Percentiles rank a stretch among this genome's conserved stretches.
These are phyloP conservation scores for Psidium friedrichsthalianum DNA, from an alignment of 345 rosid genomes.

Conservation along the genomic window DNA sequence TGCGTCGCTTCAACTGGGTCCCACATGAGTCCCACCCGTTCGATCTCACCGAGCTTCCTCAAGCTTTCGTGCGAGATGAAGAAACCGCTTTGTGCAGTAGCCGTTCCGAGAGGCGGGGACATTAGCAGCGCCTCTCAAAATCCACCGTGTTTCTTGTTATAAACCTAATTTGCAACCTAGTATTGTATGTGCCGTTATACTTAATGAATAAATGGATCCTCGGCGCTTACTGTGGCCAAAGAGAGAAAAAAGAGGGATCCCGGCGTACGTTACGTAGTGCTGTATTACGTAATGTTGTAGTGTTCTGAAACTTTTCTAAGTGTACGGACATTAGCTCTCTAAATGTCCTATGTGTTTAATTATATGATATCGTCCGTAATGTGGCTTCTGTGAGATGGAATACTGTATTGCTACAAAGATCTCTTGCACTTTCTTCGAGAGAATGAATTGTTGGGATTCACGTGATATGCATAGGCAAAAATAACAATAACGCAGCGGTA, in stretches of 20 bases:
- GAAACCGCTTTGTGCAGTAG: constrained; percentile 22
- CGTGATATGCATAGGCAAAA: no score
- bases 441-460: no score
- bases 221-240: neutral
- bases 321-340: neutral
- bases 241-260: neutral
- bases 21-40: constrained; percentile 12
- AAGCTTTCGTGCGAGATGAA: constrained; percentile 49
- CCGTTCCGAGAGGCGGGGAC: constrained; percentile 8
- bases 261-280: neutral
- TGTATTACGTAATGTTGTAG: neutral
- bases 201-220: neutral
- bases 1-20: constrained; percentile 33
- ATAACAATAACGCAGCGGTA: no score
- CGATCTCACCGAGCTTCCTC: constrained; percentile 25
- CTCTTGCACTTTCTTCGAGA: neutral
- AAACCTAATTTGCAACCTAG: neutral
- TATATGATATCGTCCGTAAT: neutral
- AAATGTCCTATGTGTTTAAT: neutral
- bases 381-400: neutral
- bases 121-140: neutral
- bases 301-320: neutral
- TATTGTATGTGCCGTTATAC: neutral
- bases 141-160: neutral
- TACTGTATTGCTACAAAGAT: neutral